Conservation (phyloP, 2,329 filamentous ascomycete genomes). For the Penicillium sp. region DNA sequence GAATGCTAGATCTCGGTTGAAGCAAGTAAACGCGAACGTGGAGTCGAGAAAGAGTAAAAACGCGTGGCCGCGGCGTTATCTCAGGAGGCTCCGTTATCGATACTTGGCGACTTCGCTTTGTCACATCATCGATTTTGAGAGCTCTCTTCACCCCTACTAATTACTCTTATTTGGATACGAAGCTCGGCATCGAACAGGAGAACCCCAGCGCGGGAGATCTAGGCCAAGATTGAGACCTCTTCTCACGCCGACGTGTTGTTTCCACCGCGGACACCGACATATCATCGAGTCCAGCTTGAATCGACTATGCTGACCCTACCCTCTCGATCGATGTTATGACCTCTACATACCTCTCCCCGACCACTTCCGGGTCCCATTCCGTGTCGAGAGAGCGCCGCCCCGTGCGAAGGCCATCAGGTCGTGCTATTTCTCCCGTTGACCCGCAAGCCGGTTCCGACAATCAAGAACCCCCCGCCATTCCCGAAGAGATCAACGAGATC, state of each 20-base stretch:
- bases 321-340: slow-evolving; percentile 41
- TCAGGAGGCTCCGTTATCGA: slow-evolving; percentile 27
- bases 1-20: background rate
- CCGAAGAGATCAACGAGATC: slow-evolving; percentile 95
- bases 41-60: slow-evolving; percentile 17
- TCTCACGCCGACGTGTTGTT: background rate
- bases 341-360: slow-evolving; percentile 35
- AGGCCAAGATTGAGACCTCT: background rate
- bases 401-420: slow-evolving; percentile 49
- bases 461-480: slow-evolving; percentile 64
- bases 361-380: slow-evolving; percentile 31
- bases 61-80: slow-evolving; percentile 29
- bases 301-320: slow-evolving; percentile 30
- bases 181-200: background rate
- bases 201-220: background rate
- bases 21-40: slow-evolving; percentile 11
- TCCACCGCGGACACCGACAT: slow-evolving; percentile 12
- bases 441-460: slow-evolving; percentile 56
- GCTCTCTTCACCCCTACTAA: slow-evolving; percentile 5
- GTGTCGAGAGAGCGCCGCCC: slow-evolving; percentile 33
- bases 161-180: slow-evolving; percentile 3
- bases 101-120: slow-evolving; percentile 23
- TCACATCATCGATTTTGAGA: slow-evolving; percentile 12
- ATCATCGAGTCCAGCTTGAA: slow-evolving; percentile 16
- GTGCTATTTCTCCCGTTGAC: slow-evolving; percentile 50